Conservation (phyloP, 2,329 filamentous ascomycete genomes). For the Pleomassaria siparia region DNA sequence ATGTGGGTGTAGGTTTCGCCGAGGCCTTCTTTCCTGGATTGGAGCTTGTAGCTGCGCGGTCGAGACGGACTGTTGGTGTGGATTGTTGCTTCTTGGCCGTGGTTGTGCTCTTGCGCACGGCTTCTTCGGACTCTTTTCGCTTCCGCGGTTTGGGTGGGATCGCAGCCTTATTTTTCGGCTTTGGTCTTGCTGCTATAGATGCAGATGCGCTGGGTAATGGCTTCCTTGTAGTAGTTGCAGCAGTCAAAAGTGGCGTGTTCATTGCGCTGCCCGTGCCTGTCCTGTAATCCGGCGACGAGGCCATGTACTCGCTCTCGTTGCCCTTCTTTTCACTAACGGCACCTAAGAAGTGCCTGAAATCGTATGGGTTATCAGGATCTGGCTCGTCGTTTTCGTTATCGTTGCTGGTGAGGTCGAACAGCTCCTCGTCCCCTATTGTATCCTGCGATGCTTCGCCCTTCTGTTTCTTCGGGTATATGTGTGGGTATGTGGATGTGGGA, state of each 20-base stretch:
- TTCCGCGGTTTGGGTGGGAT: constrained; percentile 3
- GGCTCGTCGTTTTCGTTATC: constrained; percentile 41
- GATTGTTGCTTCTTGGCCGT: constrained; percentile 13
- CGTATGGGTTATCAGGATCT: constrained; percentile 51
- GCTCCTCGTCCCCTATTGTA: constrained; percentile 21
- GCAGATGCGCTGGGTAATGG: constrained; percentile 1
- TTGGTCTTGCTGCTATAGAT: constrained; percentile 16
- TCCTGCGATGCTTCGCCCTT: constrained; percentile 30
- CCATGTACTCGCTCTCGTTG: constrained; percentile 34
- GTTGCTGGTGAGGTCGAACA: constrained; percentile 27
- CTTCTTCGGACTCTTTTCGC: constrained; percentile 16
- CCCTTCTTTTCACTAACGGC: constrained; percentile 23
- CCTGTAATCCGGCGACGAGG: constrained; percentile 32
- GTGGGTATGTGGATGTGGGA: constrained; percentile 63
- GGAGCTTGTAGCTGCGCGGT: constrained; percentile 34
- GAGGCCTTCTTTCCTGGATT: constrained; percentile 11
- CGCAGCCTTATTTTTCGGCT: constrained; percentile 25
- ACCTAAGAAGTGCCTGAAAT: constrained; percentile 51
- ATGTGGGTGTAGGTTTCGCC: constrained; percentile 7
- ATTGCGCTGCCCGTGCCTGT: constrained; percentile 28
- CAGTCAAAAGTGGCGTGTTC: constrained; percentile 32
- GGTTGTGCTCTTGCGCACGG: constrained; percentile 19
- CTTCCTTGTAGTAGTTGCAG: constrained; percentile 5
- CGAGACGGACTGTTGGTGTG: constrained; percentile 20
- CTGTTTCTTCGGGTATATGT: constrained; percentile 53